Conservation (phyloP, 2,329 filamentous ascomycete genomes). For the Elsinoe fawcettii region DNA sequence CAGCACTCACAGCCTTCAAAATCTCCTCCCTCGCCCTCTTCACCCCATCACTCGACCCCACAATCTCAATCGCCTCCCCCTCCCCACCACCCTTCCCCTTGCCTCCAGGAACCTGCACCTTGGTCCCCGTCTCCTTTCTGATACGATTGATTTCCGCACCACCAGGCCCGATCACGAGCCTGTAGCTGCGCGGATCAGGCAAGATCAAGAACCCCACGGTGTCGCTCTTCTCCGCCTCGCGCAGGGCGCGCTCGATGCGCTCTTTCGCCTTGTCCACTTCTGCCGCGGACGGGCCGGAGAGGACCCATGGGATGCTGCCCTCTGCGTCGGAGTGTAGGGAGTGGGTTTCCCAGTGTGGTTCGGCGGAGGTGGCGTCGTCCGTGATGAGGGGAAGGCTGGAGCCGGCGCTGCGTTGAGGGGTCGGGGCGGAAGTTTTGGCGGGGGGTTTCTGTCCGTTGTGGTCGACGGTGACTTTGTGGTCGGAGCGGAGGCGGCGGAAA, state of each 20-base stretch:
- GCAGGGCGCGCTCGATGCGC: slow-evolving; percentile 63
- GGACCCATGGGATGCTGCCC: slow-evolving; percentile 72
- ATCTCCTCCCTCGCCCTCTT: slow-evolving; percentile 86
- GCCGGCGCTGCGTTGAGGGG: slow-evolving; percentile 48
- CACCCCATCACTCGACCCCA: slow-evolving; percentile 68
- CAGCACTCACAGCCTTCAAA: slow-evolving; percentile 61
- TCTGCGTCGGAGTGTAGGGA: slow-evolving; percentile 63
- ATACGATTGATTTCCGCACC: slow-evolving; percentile 91
- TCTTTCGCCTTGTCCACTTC: slow-evolving; percentile 75
- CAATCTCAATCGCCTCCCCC: slow-evolving; percentile 81
- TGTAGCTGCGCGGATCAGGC: slow-evolving; percentile 81
- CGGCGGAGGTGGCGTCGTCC: slow-evolving; percentile 58
- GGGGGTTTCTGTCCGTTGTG: slow-evolving; percentile 76
- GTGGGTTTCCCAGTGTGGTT: slow-evolving; percentile 74
- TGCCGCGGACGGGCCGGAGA: slow-evolving; percentile 64
- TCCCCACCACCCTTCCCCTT: slow-evolving; percentile 65
- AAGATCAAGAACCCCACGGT: slow-evolving; percentile 82
- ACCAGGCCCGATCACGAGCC: slow-evolving; percentile 79
- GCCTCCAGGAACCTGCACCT: slow-evolving; percentile 66
- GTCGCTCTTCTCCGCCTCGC: slow-evolving; percentile 60
- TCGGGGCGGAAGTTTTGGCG: slow-evolving; percentile 49
- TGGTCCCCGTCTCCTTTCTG: slow-evolving; percentile 83
- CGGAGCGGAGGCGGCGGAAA: slow-evolving; percentile 81
- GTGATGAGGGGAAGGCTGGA: slow-evolving; percentile 81
- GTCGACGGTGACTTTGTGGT: slow-evolving; percentile 83